Evolutionary conservation across 148 eudicot species (phyloP).

Genomic region (Cornus florida): DNA sequence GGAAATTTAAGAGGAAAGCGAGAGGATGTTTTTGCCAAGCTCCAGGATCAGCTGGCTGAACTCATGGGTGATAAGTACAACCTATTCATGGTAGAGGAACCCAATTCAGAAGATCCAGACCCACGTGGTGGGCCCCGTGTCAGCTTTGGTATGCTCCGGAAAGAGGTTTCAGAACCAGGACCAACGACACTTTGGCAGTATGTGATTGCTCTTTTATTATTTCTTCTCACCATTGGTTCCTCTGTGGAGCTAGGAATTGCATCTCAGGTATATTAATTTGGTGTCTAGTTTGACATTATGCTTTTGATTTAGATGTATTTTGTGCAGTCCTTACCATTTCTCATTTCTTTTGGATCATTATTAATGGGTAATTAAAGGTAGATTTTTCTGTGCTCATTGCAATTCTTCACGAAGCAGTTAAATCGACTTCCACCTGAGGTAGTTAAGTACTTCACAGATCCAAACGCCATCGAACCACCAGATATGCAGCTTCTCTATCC

Average conservation of each 20-base stretch:
- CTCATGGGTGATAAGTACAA: conserved; percentile 91
- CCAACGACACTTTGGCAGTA: conserved; percentile 98
- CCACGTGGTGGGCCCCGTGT: conserved; percentile 99
- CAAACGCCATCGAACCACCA: conserved; percentile 91
- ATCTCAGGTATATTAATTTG: conserved; percentile 69
- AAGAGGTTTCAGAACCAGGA: conserved; percentile 96
- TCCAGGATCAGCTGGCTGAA: conserved; percentile 76
- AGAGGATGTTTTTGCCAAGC: conserved; percentile 83
- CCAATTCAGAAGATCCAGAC: conserved; percentile 87
- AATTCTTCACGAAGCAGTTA: conserved; percentile 49
- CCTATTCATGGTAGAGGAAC: conserved; percentile 97
- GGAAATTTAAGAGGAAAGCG: conserved; percentile 93
- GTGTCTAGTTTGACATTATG: neutral
- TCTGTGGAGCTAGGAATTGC: conserved; percentile 99
- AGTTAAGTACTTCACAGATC: conserved; percentile 95
- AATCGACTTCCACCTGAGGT: conserved; percentile 97
- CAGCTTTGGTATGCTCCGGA: conserved; percentile 94
- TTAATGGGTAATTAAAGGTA: neutral
- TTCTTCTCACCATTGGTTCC: conserved; percentile 91
- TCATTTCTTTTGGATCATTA: neutral
- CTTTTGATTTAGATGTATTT: conserved; percentile 6
- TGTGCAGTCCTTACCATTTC: neutral
- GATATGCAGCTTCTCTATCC: conserved; percentile 89
- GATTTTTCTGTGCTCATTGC: neutral
- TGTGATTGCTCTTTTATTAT: conserved; percentile 84